Percentiles rank a stretch among this genome's conserved stretches.
Conservation (phyloP, 2,329 filamentous ascomycete species). For the Fusarium globosum region DNA sequence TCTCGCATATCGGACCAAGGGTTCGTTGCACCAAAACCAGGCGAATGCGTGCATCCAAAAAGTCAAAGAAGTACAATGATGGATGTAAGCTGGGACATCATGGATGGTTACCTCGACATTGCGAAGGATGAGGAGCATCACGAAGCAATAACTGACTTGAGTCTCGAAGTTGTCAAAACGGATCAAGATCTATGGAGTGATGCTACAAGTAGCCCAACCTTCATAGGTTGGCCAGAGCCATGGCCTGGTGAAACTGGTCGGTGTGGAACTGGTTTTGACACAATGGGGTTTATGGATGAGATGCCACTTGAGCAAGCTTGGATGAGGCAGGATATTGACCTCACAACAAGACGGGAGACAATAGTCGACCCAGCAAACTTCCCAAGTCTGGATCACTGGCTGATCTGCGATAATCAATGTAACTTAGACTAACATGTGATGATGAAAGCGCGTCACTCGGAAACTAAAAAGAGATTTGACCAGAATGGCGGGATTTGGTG, state of each 20-base stretch:
- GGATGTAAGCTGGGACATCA: constrained; percentile 20
- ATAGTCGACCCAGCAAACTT: constrained; percentile 17
- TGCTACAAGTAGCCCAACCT: not conserved
- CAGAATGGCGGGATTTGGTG: not conserved
- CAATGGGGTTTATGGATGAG: not conserved
- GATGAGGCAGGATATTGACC: not conserved
- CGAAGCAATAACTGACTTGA: not conserved
- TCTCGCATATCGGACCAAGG: not conserved
- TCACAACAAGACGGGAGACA: not conserved
- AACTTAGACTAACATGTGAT: not conserved
- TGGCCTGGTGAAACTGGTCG: not conserved
- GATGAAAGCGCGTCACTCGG: not conserved
- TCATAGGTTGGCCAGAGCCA: not conserved
- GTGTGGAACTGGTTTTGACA: not conserved
- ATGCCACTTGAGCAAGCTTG: not conserved
- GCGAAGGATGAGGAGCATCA: not conserved
- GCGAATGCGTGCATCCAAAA: not conserved
- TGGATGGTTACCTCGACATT: not conserved
- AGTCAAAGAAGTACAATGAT: not conserved
- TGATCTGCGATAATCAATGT: not conserved
- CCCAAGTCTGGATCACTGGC: constrained; percentile 36
- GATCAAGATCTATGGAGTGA: not conserved
- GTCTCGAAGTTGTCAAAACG: not conserved
- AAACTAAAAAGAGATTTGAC: not conserved
- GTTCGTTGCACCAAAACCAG: not conserved